Conservation (phyloP, 306 rosid species). For the Quercus berberidifolia region DNA sequence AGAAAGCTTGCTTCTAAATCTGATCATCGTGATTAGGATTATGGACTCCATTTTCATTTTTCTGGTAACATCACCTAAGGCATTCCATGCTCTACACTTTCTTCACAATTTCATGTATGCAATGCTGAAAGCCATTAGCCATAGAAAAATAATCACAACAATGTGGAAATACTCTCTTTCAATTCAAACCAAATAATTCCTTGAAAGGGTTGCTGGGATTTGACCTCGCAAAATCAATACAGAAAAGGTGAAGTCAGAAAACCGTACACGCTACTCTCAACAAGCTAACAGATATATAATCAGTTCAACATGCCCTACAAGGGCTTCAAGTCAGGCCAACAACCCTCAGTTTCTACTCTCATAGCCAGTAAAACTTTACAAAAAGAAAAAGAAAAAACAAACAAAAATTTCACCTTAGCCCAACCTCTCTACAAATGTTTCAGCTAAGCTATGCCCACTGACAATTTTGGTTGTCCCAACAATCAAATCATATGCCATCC, state of each 20-base stretch:
- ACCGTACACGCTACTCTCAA: neutral
- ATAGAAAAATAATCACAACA: neutral
- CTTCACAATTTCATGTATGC: neutral
- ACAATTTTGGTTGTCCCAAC: constrained; percentile 80
- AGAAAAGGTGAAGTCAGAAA: neutral
- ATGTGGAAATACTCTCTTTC: neutral
- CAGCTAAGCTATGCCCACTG: constrained; percentile 63
- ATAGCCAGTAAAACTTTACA: constrained; percentile 15
- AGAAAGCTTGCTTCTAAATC: too few species aligned
- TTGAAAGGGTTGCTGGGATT: constrained; percentile 10
- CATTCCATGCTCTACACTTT: neutral
- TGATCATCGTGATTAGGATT: too few species aligned
- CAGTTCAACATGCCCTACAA: neutral
- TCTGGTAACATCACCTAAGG: neutral
- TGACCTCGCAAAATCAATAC: constrained; percentile 15
- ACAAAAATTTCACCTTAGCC: constrained; percentile 35
- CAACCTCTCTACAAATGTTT: constrained; percentile 71
- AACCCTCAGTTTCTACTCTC: neutral
- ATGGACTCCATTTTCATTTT: neutral
- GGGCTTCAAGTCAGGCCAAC: neutral
- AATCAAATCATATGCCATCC: constrained; percentile 90
- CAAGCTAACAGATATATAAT: neutral
- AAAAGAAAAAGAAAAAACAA: neutral
- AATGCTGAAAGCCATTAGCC: neutral
- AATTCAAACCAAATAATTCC: constrained; percentile 14